phyloP scores from a whole-genome alignment of 257 asterid species.

The Echites panduratus region DNA sequence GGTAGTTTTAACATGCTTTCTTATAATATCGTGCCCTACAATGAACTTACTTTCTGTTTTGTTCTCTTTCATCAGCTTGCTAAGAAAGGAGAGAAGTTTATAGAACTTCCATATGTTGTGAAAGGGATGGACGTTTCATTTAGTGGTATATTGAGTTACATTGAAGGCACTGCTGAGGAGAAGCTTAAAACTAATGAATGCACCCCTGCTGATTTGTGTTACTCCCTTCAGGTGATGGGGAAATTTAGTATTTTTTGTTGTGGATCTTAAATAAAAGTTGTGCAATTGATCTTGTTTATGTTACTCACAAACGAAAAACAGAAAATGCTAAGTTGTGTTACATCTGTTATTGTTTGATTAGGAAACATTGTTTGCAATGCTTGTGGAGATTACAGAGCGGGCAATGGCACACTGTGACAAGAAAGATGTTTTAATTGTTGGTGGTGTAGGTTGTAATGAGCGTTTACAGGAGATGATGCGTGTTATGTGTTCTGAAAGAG shows the following conservation, averaged over 20 bases:
- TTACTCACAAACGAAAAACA: neutral
- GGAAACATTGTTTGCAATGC: conserved; percentile 97
- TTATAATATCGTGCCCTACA: neutral
- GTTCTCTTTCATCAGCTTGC: conserved; percentile 61
- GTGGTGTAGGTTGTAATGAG: conserved; percentile 96
- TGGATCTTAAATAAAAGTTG: neutral
- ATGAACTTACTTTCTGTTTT: neutral
- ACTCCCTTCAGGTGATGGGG: conserved; percentile 36
- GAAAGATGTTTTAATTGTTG: conserved; percentile 87
- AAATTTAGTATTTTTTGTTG: neutral
- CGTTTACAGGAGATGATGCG: conserved; percentile 95
- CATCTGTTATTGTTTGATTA: conserved; percentile 14
- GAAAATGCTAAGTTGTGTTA: neutral
- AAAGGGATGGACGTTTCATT: conserved; percentile 99
- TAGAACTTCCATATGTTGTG: conserved; percentile 91
- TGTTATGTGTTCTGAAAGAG: conserved; percentile 86
- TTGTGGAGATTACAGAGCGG: conserved; percentile 90
- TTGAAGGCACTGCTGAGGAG: conserved; percentile 85
- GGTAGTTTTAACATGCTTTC: neutral
- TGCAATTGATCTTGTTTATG: neutral
- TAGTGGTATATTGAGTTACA: conserved; percentile 90
- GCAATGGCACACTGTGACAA: conserved; percentile 97
- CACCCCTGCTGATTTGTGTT: conserved; percentile 44
- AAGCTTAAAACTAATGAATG: conserved; percentile 52
- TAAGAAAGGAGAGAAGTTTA: conserved; percentile 76